Evolutionary conservation across 176 grass and related monocot species (phyloP), one percentile per base, ranked within the genome.

Genomic region (Aegilops sharonensis): DNA sequence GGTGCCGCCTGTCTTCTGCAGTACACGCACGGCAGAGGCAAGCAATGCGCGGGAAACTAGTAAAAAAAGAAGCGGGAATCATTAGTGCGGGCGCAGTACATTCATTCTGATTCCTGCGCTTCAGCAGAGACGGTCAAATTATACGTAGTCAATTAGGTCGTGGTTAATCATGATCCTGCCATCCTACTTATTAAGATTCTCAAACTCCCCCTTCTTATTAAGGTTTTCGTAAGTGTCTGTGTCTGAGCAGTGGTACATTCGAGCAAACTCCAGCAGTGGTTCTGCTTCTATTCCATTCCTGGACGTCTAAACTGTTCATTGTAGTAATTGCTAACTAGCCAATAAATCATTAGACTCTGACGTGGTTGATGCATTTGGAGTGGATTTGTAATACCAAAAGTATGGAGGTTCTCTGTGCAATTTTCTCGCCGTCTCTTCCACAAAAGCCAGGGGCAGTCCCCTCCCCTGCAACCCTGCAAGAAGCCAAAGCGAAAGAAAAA

Each of bases 401-500:
- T 43, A 43, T 43, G 3, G 42, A 43, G 42, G 42, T 43, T 43
- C 42, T 3, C 1, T 11, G 1, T 43, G 42, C 50, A 61, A 0
- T 75, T 84, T 0, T 2, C 60, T 2, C 27, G 17, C 10, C 3
- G 5, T 20, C 59, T 39, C 47, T 61, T n/a, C 9, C 6, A 78
- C 43, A 11, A 69, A 61, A 68, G 42, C 27, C 17, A 32, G 4
- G 4, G 15, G 3, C n/a, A 31, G 50, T 54, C 50, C 1, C 1
- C 54, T 10, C 24, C 21, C 1, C 48, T 27, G 25, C 3, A 24
- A 2, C 15, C 20, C 11, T 27, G 4, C 14, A 54, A 50, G 67
- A 68, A 84, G 67, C 48, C 42, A 80, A 83, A 74, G 73, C 14
- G 18, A 64, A 59, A 79, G 45, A 45, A 6, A 87, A 87, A 59